Base-by-base conservation (phyloP, 768 basidiomycete species). In the Cystobasidium ongulense region DNA sequence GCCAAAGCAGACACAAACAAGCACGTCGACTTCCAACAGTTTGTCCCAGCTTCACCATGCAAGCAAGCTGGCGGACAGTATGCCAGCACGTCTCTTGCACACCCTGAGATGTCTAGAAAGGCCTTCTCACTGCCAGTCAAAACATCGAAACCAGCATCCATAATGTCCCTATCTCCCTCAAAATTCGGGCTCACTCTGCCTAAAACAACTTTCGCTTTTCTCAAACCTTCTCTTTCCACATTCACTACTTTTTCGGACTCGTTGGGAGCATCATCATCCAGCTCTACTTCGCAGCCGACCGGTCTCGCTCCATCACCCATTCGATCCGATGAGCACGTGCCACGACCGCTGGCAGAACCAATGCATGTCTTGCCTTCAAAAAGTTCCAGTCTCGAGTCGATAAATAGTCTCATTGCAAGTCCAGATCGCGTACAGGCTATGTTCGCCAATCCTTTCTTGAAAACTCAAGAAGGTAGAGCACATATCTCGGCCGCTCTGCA, bases 131-230 rank as follows among this genome's bases (percentile, higher is more conserved):
- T 8, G 5, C 46, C 8, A 11, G 15, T 11, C 46, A 50, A 50
- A 8, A 8, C 46, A 11, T 8, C 46, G 4, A 21, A 50, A 50
- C 10, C 4, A 50, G 46, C 46, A 11, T 11, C 46, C 15, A 11
- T 50, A 11, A 23, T 71, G 8, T 54, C 68, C 11, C 27, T 54
- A n/a, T 71, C 68, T 17, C 68, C 68, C 21, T 33, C 52, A 1
- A 71, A 71, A 38, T 57, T 71, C 36, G 54, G 54, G 1, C 53
- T 59, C 36, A 59, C 54, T 36, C 13, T 71, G 21, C 35, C 53
- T 18, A 50, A 41, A n/a, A 3, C 5, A 15, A 52, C 18, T 71
- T 52, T 25, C 11, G 21, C 33, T 71, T 71, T 29, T 15, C 46
- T 17, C 35, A 43, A 21, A 36, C 33, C 63, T 2, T 15, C 63